Evolutionary conservation across 2,329 filamentous ascomycete genomes (phyloP), one percentile per base, ranked within the genome.

Genomic region (Pochonia chlamydosporia): DNA sequence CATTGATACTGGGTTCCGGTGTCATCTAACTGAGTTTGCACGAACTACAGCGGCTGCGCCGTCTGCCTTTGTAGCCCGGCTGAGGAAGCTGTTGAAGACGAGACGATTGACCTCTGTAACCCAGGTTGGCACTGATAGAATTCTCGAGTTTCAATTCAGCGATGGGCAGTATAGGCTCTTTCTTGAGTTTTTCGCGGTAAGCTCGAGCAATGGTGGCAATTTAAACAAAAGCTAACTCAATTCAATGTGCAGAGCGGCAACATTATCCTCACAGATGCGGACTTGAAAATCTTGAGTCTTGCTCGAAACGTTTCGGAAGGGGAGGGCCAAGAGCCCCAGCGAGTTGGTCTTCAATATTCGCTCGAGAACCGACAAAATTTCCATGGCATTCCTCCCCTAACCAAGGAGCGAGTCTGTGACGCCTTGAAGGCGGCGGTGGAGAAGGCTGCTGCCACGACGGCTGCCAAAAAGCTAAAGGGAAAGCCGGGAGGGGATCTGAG

Each of bases 1-100:
- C 44, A 82, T 99, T 58, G 93, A 99, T 65, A 93, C 89, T 2
- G 93, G 93, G 25, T 99, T 99, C 67, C 89, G 93, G 62, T 95
- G 89, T 66, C 93, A 99, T 64, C 75, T 97, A 49, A 97, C 93
- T 26, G 83, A 86, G 57, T 99, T 96, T 71, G 82, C 87, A 24
- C 87, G 93, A 54, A 86, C 90, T 1, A 92, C 92, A 1, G 89
- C 91, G 4, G 80, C 87, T 16, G 82, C 85, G 0, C 93, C 93
- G 2, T 95, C 90, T 6, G 75, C 78, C 37, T 99, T 99, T 64
- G 89, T 96, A 40, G 79, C 84, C 41, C 81, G 88, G 49, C 72
- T 99, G 49, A 84, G 93, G 56, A 96, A 96, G 69, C 86, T 82
- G 59, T 78, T 99, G 44, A 93, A 92, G 66, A 95, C 91, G 9